Evolutionary conservation across 148 eudicot species (phyloP).

Genomic region (Dianthus caryophyllus): DNA sequence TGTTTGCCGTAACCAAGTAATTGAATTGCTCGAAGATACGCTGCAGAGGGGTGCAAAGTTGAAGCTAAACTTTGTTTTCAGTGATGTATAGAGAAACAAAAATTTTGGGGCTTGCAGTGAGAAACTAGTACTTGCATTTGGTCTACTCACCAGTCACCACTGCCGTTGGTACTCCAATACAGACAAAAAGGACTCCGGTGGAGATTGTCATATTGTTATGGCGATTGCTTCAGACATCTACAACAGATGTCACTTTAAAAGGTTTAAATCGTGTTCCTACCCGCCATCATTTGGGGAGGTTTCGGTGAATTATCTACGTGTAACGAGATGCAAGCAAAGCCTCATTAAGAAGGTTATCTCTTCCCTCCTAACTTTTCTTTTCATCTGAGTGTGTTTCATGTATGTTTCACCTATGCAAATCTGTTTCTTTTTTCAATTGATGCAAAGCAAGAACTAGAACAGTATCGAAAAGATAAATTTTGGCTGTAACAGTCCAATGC

Average conservation of each 20-base stretch:
- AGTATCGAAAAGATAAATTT: not conserved
- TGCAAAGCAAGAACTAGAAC: not conserved
- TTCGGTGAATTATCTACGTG: conserved; percentile 28
- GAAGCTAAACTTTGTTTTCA: conserved; percentile 28
- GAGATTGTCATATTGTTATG: conserved; percentile 41
- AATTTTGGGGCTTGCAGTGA: conserved; percentile 44
- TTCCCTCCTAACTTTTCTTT: conserved; percentile 1
- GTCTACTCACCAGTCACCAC: conserved; percentile 23
- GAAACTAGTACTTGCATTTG: conserved; percentile 45
- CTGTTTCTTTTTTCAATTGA: not conserved
- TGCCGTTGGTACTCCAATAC: conserved; percentile 31
- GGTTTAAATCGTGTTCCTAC: conserved; percentile 37
- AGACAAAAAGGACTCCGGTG: conserved; percentile 42
- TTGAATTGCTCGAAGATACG: conserved; percentile 29
- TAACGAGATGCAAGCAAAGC: conserved; percentile 5
- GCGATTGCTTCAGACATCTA: conserved; percentile 35
- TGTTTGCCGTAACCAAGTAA: too few relatives aligned
- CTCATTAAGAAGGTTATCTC: conserved; percentile 5
- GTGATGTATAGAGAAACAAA: conserved; percentile 29
- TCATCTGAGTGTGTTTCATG: not conserved
- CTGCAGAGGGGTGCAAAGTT: conserved; percentile 26
- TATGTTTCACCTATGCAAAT: not conserved
- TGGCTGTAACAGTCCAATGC: not conserved
- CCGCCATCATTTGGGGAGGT: conserved; percentile 36
- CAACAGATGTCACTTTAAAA: conserved; percentile 35